phyloP scores from a whole-genome alignment of 2,329 filamentous ascomycete genomes.

The Zymoseptoria passerinii region DNA sequence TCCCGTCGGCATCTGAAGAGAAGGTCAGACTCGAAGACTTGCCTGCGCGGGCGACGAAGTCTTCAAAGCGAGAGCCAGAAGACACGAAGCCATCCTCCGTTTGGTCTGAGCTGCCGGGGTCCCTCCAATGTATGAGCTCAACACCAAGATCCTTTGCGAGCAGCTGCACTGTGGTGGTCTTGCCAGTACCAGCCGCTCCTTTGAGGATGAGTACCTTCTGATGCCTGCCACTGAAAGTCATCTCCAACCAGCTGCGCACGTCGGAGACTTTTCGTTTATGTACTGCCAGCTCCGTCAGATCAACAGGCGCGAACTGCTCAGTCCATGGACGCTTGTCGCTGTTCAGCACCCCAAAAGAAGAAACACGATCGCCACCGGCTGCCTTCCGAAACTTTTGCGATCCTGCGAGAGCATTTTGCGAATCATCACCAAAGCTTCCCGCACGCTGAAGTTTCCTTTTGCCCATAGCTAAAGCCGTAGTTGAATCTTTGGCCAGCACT shows the following conservation, averaged over 20 bases:
- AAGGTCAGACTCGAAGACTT: conserved; percentile 66
- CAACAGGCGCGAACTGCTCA: conserved; percentile 68
- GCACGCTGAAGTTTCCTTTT: conserved; percentile 27
- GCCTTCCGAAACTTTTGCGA: conserved; percentile 41
- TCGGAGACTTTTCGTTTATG: conserved; percentile 91
- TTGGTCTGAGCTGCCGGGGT: conserved; percentile 58
- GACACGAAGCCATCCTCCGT: conserved; percentile 58
- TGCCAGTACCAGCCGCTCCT: conserved; percentile 83
- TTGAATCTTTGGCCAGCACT: conserved; percentile 26
- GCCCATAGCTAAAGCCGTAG: conserved; percentile 26
- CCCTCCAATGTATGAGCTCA: conserved; percentile 83
- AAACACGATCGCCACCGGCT: conserved; percentile 27
- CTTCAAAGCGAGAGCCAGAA: conserved; percentile 74
- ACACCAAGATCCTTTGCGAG: conserved; percentile 70
- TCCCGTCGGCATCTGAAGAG: conserved; percentile 17
- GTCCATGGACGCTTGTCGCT: conserved; percentile 72
- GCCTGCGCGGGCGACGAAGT: conserved; percentile 76
- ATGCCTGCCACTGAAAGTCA: conserved; percentile 54
- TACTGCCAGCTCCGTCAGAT: conserved; percentile 77
- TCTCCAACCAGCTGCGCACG: conserved; percentile 73
- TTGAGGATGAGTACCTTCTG: conserved; percentile 55
- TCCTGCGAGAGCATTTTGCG: conserved; percentile 15
- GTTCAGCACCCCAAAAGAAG: conserved; percentile 21
- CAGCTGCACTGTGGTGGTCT: conserved; percentile 77
- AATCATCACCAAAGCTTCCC: conserved; percentile 11